Percentiles rank a stretch among this genome's conserved stretches.
phyloP scores from a whole-genome alignment of 2,329 filamentous ascomycete genomes.

The Coniochaeta pulveracea region DNA sequence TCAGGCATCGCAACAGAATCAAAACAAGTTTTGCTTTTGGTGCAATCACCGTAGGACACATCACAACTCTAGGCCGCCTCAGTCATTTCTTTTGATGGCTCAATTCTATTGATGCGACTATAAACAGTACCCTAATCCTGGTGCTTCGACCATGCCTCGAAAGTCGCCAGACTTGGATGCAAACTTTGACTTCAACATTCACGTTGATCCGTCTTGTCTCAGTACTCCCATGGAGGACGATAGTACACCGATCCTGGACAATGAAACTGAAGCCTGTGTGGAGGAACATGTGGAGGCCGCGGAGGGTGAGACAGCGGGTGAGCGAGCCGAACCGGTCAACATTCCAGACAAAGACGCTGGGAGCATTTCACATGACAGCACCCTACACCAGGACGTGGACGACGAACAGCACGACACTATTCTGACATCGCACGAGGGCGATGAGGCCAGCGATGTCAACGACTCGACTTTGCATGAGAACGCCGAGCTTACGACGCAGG shows the following conservation, averaged over 20 bases:
- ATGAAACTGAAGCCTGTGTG: constrained; percentile 1
- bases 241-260: constrained; percentile 9
- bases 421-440: too few species aligned
- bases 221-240: constrained; percentile 28
- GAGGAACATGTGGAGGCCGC: constrained; percentile 1
- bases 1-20: too few species aligned
- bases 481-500: too few species aligned
- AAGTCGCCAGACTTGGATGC: constrained; percentile 4
- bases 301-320: neutral
- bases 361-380: neutral
- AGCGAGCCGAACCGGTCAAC: neutral
- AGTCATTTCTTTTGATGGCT: too few species aligned
- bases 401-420: neutral
- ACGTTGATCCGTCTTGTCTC: constrained; percentile 33
- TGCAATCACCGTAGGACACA: too few species aligned
- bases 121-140: constrained; percentile 7
- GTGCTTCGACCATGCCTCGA: constrained; percentile 12
- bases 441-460: too few species aligned
- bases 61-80: too few species aligned
- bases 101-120: too few species aligned
- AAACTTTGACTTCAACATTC: constrained; percentile 34
- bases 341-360: neutral
- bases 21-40: too few species aligned
- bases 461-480: too few species aligned
- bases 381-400: neutral